These are phyloP conservation scores for Lolium multiflorum DNA, from an alignment of 176 grass and related monocot species.

Conservation along the genomic window DNA sequence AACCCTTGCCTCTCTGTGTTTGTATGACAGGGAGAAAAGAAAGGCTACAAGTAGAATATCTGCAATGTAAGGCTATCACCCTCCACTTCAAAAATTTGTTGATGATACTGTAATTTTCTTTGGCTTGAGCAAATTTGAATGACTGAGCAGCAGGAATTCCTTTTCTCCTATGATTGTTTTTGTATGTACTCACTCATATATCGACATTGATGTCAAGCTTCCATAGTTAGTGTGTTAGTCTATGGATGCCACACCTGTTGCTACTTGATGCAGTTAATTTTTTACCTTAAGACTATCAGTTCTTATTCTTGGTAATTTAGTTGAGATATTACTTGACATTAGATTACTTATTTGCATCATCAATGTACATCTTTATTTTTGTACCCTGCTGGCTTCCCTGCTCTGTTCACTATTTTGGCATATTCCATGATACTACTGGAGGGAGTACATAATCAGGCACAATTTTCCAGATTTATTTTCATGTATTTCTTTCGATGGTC, in stretches of 20 bases:
- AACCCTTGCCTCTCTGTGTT: too few relatives aligned
- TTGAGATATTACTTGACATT: too few relatives aligned
- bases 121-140: constrained; percentile 15
- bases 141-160: background rate
- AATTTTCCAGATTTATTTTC: constrained; percentile 14
- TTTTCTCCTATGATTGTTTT: constrained; percentile 7
- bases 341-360: background rate
- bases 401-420: background rate
- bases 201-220: background rate
- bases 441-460: background rate
- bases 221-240: background rate
- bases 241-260: constrained; percentile 1
- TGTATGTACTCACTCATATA: background rate
- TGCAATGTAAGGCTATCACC: constrained; percentile 5
- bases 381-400: constrained; percentile 10
- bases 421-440: background rate
- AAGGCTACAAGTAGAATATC: too few relatives aligned
- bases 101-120: background rate
- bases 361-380: constrained; percentile 2
- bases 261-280: background rate
- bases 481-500: constrained; percentile 3
- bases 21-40: too few relatives aligned
- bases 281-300: background rate
- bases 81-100: background rate
- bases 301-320: background rate